Evolutionary conservation across 2,329 filamentous ascomycete species (phyloP).

Genomic region (Fusarium scirpi): DNA sequence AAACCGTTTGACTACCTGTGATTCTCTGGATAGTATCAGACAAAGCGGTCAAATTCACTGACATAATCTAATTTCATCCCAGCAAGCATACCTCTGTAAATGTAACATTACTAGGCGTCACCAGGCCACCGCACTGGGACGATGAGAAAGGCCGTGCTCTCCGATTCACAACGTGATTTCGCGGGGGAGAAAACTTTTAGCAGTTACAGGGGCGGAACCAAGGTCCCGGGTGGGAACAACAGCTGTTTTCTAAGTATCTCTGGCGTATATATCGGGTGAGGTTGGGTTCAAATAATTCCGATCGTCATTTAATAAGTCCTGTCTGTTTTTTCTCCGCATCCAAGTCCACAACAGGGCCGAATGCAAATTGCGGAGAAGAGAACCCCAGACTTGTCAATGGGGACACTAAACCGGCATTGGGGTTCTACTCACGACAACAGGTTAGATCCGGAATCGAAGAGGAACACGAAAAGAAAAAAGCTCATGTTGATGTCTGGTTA

Average conservation of each 20-base stretch:
- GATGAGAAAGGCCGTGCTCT: not conserved
- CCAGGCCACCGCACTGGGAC: constrained; percentile 27
- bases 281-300: not conserved
- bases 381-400: constrained; percentile 18
- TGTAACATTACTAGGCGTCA: constrained; percentile 18
- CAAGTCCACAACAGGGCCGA: constrained; percentile 33
- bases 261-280: not conserved
- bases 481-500: constrained; percentile 6
- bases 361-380: constrained; percentile 32
- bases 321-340: constrained; percentile 19
- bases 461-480: not conserved
- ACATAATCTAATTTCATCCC: not conserved
- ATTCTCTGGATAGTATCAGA: not conserved
- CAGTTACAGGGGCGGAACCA: constrained; percentile 19
- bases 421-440: not conserved
- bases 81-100: not conserved
- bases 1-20: not conserved
- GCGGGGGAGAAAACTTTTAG: constrained; percentile 1
- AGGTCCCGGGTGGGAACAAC: not conserved
- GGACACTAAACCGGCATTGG: constrained; percentile 11
- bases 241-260: constrained; percentile 17
- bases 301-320: not conserved
- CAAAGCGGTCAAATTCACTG: constrained; percentile 2
- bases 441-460: not conserved
- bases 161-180: constrained; percentile 5